Evolutionary conservation across 306 rosid genomes (phyloP).

Genomic region (Pterocarpus macrocarpus): DNA sequence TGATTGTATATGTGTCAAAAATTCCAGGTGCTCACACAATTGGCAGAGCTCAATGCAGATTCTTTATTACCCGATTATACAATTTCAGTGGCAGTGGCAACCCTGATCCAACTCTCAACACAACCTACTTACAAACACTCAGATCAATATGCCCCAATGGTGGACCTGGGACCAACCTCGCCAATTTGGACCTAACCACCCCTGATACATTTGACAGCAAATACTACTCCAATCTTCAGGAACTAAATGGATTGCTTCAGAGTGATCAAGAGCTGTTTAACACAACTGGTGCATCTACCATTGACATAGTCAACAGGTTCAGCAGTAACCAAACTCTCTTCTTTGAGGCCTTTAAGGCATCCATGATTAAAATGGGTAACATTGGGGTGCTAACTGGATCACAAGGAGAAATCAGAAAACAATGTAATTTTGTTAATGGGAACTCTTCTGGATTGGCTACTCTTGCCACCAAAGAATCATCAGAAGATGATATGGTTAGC

Average conservation of each 20-base stretch:
- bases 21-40: constrained; percentile 59
- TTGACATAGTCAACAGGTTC: constrained; percentile 50
- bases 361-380: constrained; percentile 62
- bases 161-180: constrained; percentile 44
- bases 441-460: constrained; percentile 36
- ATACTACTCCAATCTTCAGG: constrained; percentile 53
- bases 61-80: constrained; percentile 39
- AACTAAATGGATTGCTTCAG: constrained; percentile 46
- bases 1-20: not conserved
- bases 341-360: constrained; percentile 35
- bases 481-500: constrained; percentile 32
- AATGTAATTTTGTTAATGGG: constrained; percentile 52
- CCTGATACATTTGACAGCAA: constrained; percentile 53
- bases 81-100: constrained; percentile 38
- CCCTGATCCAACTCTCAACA: constrained; percentile 55
- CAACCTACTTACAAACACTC: constrained; percentile 31
- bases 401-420: constrained; percentile 51
- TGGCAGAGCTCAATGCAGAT: constrained; percentile 51
- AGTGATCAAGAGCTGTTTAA: constrained; percentile 59
- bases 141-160: constrained; percentile 50
- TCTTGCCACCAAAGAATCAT: constrained; percentile 8
- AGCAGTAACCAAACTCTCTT: constrained; percentile 40
- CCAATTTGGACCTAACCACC: constrained; percentile 52
- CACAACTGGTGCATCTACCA: constrained; percentile 51
- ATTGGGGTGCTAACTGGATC: constrained; percentile 54